Evolutionary conservation across 768 basidiomycete genomes (phyloP).

Genomic region (Leccinum incarnatum): DNA sequence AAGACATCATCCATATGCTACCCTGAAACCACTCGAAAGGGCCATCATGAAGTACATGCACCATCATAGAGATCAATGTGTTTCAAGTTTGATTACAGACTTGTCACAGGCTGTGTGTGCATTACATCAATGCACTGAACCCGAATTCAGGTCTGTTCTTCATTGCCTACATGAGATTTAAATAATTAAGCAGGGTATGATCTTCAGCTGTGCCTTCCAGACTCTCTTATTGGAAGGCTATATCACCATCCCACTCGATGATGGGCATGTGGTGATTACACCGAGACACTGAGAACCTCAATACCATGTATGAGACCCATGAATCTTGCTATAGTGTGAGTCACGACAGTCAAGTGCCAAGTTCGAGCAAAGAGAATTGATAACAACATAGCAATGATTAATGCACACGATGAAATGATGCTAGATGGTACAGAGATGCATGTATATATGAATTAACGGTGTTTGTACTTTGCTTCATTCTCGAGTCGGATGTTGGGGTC

Average conservation of each 20-base stretch:
- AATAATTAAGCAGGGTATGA: background rate
- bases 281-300: slow-evolving; percentile 17
- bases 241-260: slow-evolving; percentile 31
- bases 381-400: slow-evolving; percentile 1
- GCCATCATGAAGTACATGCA: slow-evolving; percentile 19
- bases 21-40: slow-evolving; percentile 18
- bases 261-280: slow-evolving; percentile 28
- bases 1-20: slow-evolving; percentile 16
- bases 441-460: slow-evolving; percentile 43
- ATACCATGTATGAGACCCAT: background rate
- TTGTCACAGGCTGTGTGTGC: slow-evolving; percentile 12
- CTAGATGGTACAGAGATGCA: slow-evolving; percentile 21
- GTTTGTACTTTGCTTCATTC: slow-evolving; percentile 93
- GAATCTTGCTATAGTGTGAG: background rate
- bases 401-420: slow-evolving; percentile 17
- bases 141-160: slow-evolving; percentile 22
- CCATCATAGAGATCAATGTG: background rate
- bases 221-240: slow-evolving; percentile 27
- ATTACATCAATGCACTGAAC: slow-evolving; percentile 14
- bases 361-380: background rate
- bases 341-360: background rate
- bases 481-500: slow-evolving; percentile 83
- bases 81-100: slow-evolving; percentile 9
- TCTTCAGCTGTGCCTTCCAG: slow-evolving; percentile 20
- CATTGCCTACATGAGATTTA: background rate